Evolutionary conservation across 441 rosid species (phyloP).

Genomic region (Populus hybrid): DNA sequence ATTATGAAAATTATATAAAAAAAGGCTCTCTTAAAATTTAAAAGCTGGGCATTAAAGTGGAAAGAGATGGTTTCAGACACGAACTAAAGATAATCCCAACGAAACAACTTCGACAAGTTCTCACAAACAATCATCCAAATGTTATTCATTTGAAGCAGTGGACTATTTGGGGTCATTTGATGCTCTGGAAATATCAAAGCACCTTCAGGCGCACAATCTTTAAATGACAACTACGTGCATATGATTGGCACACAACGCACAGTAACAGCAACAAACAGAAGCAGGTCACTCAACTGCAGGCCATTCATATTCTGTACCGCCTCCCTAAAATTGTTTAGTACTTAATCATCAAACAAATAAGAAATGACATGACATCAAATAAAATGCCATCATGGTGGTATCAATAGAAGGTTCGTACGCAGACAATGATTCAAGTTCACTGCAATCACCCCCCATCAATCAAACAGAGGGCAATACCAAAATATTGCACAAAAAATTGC

Average conservation of each 20-base stretch:
- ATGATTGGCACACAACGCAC: not conserved
- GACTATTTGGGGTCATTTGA: not conserved
- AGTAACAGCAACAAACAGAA: not conserved
- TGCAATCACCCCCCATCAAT: not conserved
- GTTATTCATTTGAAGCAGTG: not conserved
- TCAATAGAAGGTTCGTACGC: not conserved
- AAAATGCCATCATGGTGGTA: not conserved
- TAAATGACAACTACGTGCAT: not conserved
- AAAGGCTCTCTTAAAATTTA: not conserved
- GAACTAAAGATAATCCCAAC: not conserved
- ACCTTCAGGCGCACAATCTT: too few species aligned
- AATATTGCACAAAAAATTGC: not conserved
- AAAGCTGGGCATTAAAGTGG: not conserved
- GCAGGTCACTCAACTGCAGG: not conserved
- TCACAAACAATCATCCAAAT: not conserved
- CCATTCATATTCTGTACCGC: not conserved
- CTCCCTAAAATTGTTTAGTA: not conserved
- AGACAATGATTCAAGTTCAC: not conserved
- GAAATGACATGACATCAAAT: constrained; percentile 2
- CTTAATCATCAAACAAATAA: not conserved
- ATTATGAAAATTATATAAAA: not conserved
- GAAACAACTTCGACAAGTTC: too few species aligned
- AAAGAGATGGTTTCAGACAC: not conserved
- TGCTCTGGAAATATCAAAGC: too few species aligned
- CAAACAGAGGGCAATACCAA: not conserved